Evolutionary conservation across 2,329 filamentous ascomycete species (phyloP).

Genomic region (Cladobotryum protrusum): DNA sequence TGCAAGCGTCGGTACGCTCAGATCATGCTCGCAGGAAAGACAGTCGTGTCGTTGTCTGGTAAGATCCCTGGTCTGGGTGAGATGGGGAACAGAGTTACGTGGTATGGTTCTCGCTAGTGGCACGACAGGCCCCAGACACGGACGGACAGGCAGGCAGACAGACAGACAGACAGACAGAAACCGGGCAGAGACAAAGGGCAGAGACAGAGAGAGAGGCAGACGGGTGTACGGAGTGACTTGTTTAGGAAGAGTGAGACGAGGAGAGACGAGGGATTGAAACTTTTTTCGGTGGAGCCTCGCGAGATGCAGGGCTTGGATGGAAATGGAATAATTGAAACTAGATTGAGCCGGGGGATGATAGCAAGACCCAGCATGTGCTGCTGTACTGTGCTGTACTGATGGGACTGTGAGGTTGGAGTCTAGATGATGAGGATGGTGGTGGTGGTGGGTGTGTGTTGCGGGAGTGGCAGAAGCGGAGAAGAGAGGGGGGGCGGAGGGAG

Average conservation of each 20-base stretch:
- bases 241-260: not conserved
- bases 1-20: slow-evolving; percentile 11
- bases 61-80: slow-evolving; percentile 9
- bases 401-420: not conserved
- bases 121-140: slow-evolving; percentile 3
- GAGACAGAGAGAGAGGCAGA: not conserved
- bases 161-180: not conserved
- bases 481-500: not conserved
- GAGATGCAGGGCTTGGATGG: too few species aligned
- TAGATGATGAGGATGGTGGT: not conserved
- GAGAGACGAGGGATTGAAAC: not conserved
- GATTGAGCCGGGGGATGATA: not conserved
- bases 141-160: too few species aligned
- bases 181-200: not conserved
- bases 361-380: not conserved
- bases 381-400: too few species aligned
- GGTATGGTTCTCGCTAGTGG: slow-evolving; percentile 10
- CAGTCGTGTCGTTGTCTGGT: slow-evolving; percentile 9
- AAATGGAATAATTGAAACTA: too few species aligned
- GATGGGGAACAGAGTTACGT: slow-evolving; percentile 6
- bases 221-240: not conserved
- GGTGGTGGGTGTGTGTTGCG: not conserved
- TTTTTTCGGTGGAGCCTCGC: too few species aligned
- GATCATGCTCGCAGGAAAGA: slow-evolving; percentile 1
- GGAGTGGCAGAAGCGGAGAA: not conserved